Evolutionary conservation across 2,329 filamentous ascomycete species (phyloP), one percentile per base, ranked within the genome.

Genomic region (Lasiodiplodia sp.): DNA sequence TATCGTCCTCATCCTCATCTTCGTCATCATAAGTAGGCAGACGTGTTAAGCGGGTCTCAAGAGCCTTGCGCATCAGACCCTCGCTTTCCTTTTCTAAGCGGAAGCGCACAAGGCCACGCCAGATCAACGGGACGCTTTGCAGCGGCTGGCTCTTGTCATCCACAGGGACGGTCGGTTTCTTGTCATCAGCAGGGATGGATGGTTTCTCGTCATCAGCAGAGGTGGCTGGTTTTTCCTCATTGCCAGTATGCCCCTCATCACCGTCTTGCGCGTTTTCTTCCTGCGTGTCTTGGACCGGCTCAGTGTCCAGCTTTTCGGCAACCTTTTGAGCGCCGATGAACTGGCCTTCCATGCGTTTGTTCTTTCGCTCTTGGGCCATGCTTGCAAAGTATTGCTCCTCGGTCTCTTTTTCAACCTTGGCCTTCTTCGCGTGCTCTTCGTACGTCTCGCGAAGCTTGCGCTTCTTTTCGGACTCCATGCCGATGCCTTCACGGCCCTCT

Each of bases 401-500:
- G 56, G 79, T 77, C 56, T 75, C 91, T 53, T 87, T 82, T 25
- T 89, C 76, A 53, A 74, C 73, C 72, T 80, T 81, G 37, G 75
- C 75, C 40, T 73, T 69, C 53, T 75, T 72, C 31, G 73, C 73
- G 65, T 78, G 72, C 60, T 78, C 78, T 66, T 76, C 78, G 18
- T 72, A 56, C 12, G 78, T 76, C 68, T 81, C 79, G 65, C 77
- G 72, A 67, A 87, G 80, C 76, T 91, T 94, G 72, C 93, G 86
- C 83, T 97, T 97, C 81, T 90, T 90, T 78, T 69, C 93, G 4
- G 86, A 89, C 71, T 96, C 93, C 73, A 95, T 81, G 0, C 96
- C 95, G 72, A 98, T 93, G 1, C 95, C 96, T 18, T 89, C 90
- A 2, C 92, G 87, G 74, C 91, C 91, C 65, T 94, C 91, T 78